Conservation (phyloP, 2,329 filamentous ascomycete genomes). For the Corinectria fuckeliana region DNA sequence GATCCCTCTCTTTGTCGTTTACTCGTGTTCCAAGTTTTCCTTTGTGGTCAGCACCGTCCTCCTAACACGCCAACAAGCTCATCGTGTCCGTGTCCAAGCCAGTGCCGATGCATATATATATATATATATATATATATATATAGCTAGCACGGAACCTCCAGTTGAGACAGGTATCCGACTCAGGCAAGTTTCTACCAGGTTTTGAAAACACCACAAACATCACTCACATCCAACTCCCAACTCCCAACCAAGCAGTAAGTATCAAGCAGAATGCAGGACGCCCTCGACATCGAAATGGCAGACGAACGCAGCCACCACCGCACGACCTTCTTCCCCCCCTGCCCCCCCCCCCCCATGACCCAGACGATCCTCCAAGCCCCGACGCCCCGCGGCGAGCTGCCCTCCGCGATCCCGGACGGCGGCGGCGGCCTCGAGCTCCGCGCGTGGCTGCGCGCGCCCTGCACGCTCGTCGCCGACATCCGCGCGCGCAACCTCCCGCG, state of each 20-base stretch:
- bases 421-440: no score
- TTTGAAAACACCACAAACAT: neutral
- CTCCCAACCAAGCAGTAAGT: no score
- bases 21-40: neutral
- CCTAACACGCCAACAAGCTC: neutral
- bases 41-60: neutral
- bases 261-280: neutral
- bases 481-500: neutral
- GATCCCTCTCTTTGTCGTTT: neutral
- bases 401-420: no score
- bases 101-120: no score
- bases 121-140: no score
- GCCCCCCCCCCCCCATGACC: neutral
- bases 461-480: neutral
- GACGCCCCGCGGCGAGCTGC: no score
- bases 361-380: neutral
- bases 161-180: neutral
- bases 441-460: no score
- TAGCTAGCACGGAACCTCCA: neutral
- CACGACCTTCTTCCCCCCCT: no score
- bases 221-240: neutral
- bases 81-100: neutral
- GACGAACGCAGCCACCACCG: neutral
- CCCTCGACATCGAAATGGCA: neutral
- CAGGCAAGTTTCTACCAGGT: no score